Evolutionary conservation across 768 basidiomycete species (phyloP).

Genomic region (Mycena filopes): DNA sequence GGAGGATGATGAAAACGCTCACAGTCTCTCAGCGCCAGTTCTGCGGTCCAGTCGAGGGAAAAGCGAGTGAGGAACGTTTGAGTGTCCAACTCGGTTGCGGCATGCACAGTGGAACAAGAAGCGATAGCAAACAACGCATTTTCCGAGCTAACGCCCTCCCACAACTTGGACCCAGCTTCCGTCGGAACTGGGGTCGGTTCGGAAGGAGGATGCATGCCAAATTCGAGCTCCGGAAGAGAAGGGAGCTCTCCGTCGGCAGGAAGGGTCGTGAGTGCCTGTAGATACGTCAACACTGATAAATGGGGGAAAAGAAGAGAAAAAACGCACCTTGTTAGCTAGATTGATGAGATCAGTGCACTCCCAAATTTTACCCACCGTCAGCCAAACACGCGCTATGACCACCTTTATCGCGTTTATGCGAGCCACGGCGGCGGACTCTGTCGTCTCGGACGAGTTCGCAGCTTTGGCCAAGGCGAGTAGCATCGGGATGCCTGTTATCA

Average conservation of each 20-base stretch:
- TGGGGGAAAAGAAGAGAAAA: constrained; percentile 12
- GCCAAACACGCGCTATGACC: constrained; percentile 73
- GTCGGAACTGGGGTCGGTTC: constrained; percentile 55
- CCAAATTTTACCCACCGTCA: constrained; percentile 78
- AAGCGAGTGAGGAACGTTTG: constrained; percentile 65
- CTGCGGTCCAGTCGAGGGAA: constrained; percentile 74
- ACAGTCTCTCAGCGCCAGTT: constrained; percentile 82
- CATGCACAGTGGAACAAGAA: constrained; percentile 63
- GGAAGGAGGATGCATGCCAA: constrained; percentile 57
- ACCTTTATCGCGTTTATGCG: constrained; percentile 69
- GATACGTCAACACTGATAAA: constrained; percentile 25
- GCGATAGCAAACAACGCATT: constrained; percentile 67
- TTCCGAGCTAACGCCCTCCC: constrained; percentile 62
- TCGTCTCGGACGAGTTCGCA: constrained; percentile 53
- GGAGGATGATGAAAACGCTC: constrained; percentile 42
- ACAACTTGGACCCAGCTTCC: constrained; percentile 38
- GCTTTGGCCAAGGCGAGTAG: constrained; percentile 76
- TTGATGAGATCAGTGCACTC: constrained; percentile 63
- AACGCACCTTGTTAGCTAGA: constrained; percentile 66
- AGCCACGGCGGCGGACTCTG: constrained; percentile 50
- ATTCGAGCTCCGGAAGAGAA: constrained; percentile 35
- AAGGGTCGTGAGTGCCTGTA: constrained; percentile 59
- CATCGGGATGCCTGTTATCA: constrained; percentile 88
- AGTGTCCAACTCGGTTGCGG: constrained; percentile 71
- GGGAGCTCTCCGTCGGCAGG: constrained; percentile 36